These are phyloP conservation scores for Marasmius sp. DNA, from an alignment of 1,284 basidiomycete genomes.

Conservation along the genomic window DNA sequence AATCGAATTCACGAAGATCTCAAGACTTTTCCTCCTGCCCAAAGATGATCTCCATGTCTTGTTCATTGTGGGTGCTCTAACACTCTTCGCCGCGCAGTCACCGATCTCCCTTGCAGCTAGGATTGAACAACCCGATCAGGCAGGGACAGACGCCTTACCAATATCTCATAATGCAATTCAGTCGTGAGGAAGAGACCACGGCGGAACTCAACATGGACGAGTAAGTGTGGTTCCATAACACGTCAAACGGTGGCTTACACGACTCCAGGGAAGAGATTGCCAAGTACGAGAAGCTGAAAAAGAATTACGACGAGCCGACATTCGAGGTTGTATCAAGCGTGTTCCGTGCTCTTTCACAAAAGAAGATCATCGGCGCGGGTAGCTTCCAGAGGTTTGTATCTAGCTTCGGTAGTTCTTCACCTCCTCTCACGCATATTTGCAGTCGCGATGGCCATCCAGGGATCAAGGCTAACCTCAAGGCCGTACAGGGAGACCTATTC, in stretches of 20 bases:
- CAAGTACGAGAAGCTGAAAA: conserved; percentile 83
- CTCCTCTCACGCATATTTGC: conserved; percentile 3
- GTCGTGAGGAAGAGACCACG: conserved; percentile 95
- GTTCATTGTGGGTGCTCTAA: conserved; percentile 73
- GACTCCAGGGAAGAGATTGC: conserved; percentile 62
- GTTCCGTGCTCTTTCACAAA: conserved; percentile 88
- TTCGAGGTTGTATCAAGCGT: conserved; percentile 96
- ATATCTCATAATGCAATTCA: conserved; percentile 97
- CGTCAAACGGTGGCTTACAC: neutral
- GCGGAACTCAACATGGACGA: conserved; percentile 94
- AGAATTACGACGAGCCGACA: conserved; percentile 90
- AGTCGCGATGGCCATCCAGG: conserved; percentile 78
- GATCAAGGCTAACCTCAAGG: conserved; percentile 97
- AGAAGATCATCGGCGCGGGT: conserved; percentile 88
- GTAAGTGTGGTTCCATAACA: conserved; percentile 44
- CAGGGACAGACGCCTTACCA: conserved; percentile 99
- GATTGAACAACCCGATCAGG: conserved; percentile 89
- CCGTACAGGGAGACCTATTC: conserved; percentile 95
- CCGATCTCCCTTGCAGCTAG: conserved; percentile 53
- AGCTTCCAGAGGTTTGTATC: conserved; percentile 74
- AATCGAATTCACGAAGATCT: conserved; percentile 89
- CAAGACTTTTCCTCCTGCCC: conserved; percentile 90
- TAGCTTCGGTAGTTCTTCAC: conserved; percentile 1
- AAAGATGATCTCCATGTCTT: conserved; percentile 97
- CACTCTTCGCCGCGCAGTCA: neutral